These are phyloP conservation scores for Cadophora gregata DNA, from an alignment of 2,329 filamentous ascomycete species.

Conservation along the genomic window DNA sequence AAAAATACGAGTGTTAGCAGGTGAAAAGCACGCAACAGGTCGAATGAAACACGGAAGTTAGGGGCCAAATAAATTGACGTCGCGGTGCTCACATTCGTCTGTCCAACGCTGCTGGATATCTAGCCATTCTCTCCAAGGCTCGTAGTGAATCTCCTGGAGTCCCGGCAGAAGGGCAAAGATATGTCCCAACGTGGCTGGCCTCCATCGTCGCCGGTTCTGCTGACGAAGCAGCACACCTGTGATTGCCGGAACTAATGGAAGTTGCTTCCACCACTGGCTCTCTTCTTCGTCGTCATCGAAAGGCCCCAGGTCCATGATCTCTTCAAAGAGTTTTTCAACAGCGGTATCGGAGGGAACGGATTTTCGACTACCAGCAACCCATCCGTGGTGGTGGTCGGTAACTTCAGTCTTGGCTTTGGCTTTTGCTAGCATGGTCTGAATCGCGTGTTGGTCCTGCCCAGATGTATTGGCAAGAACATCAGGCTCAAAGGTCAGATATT, in stretches of 20 bases:
- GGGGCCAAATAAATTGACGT: no score
- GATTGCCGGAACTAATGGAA: constrained; percentile 46
- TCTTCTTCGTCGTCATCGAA: constrained; percentile 41
- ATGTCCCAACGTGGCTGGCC: constrained; percentile 41
- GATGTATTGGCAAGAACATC: constrained; percentile 25
- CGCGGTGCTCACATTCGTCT: constrained; percentile 43
- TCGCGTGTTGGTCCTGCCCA: constrained; percentile 24
- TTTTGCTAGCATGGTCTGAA: constrained; percentile 34
- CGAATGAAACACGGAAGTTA: constrained; percentile 33
- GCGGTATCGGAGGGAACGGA: constrained; percentile 30
- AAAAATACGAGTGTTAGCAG: constrained; percentile 30
- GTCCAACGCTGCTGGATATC: constrained; percentile 30
- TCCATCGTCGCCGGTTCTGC: constrained; percentile 48
- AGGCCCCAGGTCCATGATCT: constrained; percentile 43
- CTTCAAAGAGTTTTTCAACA: constrained; percentile 38
- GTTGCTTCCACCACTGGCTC: constrained; percentile 44
- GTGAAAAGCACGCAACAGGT: constrained; percentile 34
- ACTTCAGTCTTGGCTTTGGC: constrained; percentile 12
- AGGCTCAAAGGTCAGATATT: constrained; percentile 41
- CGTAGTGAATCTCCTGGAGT: constrained; percentile 48
- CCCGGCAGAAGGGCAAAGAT: constrained; percentile 47
- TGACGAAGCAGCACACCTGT: constrained; percentile 46
- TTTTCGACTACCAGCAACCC: constrained; percentile 39
- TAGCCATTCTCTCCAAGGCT: constrained; percentile 48
- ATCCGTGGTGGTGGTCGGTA: constrained; percentile 43